Conservation (phyloP, 768 basidiomycete genomes). For the Lactarius akahatsu region DNA sequence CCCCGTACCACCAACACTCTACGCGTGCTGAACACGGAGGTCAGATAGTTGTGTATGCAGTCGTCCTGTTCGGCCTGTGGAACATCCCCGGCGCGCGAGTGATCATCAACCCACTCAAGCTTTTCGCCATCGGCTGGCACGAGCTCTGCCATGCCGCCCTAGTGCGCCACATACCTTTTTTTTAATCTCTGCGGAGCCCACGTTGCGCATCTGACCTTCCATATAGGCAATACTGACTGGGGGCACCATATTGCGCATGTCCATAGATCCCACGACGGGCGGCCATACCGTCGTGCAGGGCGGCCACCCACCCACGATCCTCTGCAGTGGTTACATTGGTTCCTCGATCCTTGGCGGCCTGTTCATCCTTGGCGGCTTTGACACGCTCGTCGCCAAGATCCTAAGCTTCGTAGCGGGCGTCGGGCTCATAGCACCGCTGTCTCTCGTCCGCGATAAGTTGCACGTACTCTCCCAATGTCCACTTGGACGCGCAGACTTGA, state of each 20-base stretch:
- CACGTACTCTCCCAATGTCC: conserved; percentile 40
- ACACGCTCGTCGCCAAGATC: conserved; percentile 88
- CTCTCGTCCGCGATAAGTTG: conserved; percentile 89
- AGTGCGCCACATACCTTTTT: conserved; percentile 44
- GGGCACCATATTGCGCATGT: conserved; percentile 73
- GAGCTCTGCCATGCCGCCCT: conserved; percentile 81
- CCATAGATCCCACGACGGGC: conserved; percentile 81
- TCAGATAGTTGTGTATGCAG: conserved; percentile 80
- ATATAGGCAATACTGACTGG: conserved; percentile 73
- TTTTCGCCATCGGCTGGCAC: conserved; percentile 87
- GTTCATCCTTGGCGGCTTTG: conserved; percentile 83
- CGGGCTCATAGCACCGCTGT: conserved; percentile 81
- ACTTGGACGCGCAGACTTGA: not conserved
- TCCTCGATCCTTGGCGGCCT: conserved; percentile 78
- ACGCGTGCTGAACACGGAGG: conserved; percentile 13
- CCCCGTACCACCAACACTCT: conserved; percentile 8
- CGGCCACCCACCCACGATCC: conserved; percentile 67
- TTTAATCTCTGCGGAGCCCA: not conserved
- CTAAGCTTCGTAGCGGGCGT: conserved; percentile 89
- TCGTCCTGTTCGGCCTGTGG: conserved; percentile 87
- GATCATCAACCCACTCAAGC: conserved; percentile 79
- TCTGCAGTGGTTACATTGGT: conserved; percentile 79
- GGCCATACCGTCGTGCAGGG: conserved; percentile 77
- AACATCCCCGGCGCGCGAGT: conserved; percentile 78
- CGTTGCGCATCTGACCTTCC: not conserved